A percentile compares a stretch with the other conserved stretches of the same genome.
These are phyloP conservation scores for Rhizophagus sp. DNA, from an alignment of 192 early-diverging fungal genomes.

Conservation along the genomic window DNA sequence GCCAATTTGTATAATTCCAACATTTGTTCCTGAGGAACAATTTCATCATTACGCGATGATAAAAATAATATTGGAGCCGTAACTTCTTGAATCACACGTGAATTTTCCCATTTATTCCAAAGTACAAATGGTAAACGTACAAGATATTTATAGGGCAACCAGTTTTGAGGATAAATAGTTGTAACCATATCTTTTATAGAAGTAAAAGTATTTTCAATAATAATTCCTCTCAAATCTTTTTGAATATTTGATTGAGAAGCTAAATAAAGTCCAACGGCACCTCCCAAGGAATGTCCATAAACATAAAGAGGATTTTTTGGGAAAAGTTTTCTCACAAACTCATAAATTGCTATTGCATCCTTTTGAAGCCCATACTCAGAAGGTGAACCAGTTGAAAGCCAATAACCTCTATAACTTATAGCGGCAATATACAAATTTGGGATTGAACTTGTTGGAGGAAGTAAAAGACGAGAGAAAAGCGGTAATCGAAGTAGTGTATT, in stretches of 20 bases:
- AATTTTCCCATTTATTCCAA: slow-evolving; percentile 42
- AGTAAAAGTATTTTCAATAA: slow-evolving; percentile 47
- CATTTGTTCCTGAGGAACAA: slow-evolving; percentile 45
- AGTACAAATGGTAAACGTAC: slow-evolving; percentile 30
- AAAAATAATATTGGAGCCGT: slow-evolving; percentile 38
- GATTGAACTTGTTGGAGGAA: slow-evolving; percentile 4
- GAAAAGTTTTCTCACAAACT: slow-evolving; percentile 20
- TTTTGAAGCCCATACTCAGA: slow-evolving; percentile 36
- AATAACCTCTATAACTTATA: slow-evolving; percentile 43
- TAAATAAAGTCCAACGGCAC: slow-evolving; percentile 38
- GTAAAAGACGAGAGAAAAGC: slow-evolving; percentile 33
- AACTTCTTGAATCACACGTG: slow-evolving; percentile 25
- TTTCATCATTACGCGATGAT: slow-evolving; percentile 42
- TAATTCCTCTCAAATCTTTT: slow-evolving; percentile 33
- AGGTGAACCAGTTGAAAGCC: slow-evolving; percentile 36
- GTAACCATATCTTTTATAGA: slow-evolving; percentile 42
- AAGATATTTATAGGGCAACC: slow-evolving; percentile 43
- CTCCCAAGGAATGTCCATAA: slow-evolving; percentile 46
- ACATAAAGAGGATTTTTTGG: slow-evolving; percentile 33
- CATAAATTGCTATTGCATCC: slow-evolving; percentile 37
- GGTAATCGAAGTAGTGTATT: slow-evolving; percentile 42
- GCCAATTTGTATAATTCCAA: slow-evolving; percentile 28
- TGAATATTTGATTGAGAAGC: slow-evolving; percentile 25
- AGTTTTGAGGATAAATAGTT: slow-evolving; percentile 36
- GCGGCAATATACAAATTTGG: slow-evolving; percentile 36